Conservation (phyloP, 371 early-diverging fungal species). For the Mortierella sp. region DNA sequence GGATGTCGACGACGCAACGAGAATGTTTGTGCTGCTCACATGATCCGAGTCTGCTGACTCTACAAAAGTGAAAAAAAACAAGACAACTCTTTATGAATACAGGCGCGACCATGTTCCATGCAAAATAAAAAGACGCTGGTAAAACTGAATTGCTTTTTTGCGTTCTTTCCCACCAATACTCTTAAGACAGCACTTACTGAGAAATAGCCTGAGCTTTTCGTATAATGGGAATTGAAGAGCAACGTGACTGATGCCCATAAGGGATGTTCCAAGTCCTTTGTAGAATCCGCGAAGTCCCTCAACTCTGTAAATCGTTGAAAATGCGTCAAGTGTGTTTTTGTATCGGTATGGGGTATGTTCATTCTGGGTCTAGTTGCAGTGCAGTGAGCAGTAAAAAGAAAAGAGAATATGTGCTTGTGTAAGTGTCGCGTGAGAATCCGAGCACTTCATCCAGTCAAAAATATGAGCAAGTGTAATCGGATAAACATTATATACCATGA, state of each 20-base stretch:
- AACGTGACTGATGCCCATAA: slow-evolving; percentile 94
- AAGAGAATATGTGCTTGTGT: not conserved
- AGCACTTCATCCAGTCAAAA: not conserved
- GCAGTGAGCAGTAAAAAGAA: not conserved
- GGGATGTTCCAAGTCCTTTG: slow-evolving; percentile 90
- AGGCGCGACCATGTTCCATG: too few relatives aligned
- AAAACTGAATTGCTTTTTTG: too few relatives aligned
- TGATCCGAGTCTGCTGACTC: slow-evolving; percentile 50
- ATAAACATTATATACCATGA: slow-evolving; percentile 82
- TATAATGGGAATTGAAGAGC: slow-evolving; percentile 97
- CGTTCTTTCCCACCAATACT: too few relatives aligned
- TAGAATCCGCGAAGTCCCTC: slow-evolving; percentile 88
- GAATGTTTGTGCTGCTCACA: slow-evolving; percentile 68
- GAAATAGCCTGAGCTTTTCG: slow-evolving; percentile 84
- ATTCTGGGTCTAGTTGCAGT: slow-evolving; percentile 73
- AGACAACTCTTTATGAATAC: not conserved
- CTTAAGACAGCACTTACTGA: slow-evolving; percentile 70
- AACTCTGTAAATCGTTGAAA: slow-evolving; percentile 71
- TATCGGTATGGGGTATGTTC: slow-evolving; percentile 78
- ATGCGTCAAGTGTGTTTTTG: slow-evolving; percentile 79
- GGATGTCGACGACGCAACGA: slow-evolving; percentile 85
- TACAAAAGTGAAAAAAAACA: slow-evolving; percentile 11
- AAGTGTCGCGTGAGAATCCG: not conserved
- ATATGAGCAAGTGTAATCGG: slow-evolving; percentile 1
- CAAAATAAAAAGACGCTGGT: too few relatives aligned